A percentile compares a stretch with the other conserved stretches of the same genome.
These are phyloP conservation scores for Orbilia ellipsospora DNA, from an alignment of 2,329 filamentous ascomycete species.

Conservation along the genomic window DNA sequence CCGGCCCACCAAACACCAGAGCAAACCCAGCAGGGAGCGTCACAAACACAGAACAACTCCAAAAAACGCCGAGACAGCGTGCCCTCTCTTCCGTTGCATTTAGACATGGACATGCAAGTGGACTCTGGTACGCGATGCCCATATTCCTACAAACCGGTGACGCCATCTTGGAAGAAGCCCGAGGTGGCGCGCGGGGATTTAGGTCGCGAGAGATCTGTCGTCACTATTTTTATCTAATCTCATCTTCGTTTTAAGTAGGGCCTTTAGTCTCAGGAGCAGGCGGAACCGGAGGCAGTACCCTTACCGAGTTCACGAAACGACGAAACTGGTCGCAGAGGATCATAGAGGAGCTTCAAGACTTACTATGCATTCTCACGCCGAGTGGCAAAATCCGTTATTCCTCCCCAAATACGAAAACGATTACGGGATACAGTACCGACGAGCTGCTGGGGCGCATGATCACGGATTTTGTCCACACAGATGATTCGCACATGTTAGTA, in stretches of 20 bases:
- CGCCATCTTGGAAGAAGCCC: neutral
- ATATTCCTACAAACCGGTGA: neutral
- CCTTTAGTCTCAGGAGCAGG: conserved; percentile 28
- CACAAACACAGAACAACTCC: conserved; percentile 19
- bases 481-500: conserved; percentile 68
- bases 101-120: conserved; percentile 53
- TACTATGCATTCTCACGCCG: conserved; percentile 86
- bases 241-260: conserved; percentile 22
- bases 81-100: conserved; percentile 39
- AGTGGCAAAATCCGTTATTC: conserved; percentile 85
- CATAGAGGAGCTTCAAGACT: conserved; percentile 87
- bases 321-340: conserved; percentile 88
- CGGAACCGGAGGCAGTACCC: conserved; percentile 65
- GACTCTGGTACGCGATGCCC: conserved; percentile 37
- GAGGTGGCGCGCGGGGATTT: conserved; percentile 5
- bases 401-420: conserved; percentile 78
- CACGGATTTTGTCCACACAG: conserved; percentile 83
- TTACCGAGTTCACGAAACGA: conserved; percentile 74
- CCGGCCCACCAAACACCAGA: conserved; percentile 26
- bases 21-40: conserved; percentile 14
- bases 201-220: neutral
- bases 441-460: conserved; percentile 81
- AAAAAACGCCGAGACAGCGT: conserved; percentile 50
- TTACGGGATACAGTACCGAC: conserved; percentile 79
- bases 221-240: conserved; percentile 13